Conservation (phyloP, 2,329 filamentous ascomycete species). For the Allantophomopsis lycopodina region DNA sequence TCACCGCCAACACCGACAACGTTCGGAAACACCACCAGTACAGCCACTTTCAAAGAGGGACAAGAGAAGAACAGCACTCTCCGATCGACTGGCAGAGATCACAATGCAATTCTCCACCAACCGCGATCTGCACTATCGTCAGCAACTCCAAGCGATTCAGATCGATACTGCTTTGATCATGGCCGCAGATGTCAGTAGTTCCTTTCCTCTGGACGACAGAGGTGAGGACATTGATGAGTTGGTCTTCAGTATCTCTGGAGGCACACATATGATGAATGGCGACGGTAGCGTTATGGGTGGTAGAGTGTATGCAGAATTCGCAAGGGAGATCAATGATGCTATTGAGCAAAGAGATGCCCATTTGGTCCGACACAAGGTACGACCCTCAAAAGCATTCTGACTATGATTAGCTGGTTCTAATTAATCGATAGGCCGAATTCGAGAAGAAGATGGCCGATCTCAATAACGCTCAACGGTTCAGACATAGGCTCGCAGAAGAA, state of each 20-base stretch:
- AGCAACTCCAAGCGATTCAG: conserved; percentile 85
- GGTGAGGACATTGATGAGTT: conserved; percentile 24
- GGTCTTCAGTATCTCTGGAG: conserved; percentile 21
- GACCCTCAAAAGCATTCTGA: conserved; percentile 14
- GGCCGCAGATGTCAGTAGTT: conserved; percentile 68
- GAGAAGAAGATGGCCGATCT: conserved; percentile 47
- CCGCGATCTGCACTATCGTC: conserved; percentile 71
- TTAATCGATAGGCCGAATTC: conserved; percentile 29
- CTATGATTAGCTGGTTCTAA: not conserved
- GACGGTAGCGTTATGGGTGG: conserved; percentile 52
- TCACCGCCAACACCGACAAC: conserved; percentile 12
- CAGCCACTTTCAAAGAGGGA: conserved; percentile 61
- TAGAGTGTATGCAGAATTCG: conserved; percentile 72
- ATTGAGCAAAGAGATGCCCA: conserved; percentile 80
- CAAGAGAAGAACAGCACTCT: conserved; percentile 72
- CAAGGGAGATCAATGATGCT: conserved; percentile 74
- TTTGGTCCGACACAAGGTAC: conserved; percentile 68
- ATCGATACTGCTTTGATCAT: conserved; percentile 78
- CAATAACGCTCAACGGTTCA: conserved; percentile 44
- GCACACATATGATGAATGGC: conserved; percentile 18
- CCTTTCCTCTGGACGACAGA: conserved; percentile 48
- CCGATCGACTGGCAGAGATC: conserved; percentile 65
- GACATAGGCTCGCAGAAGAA: conserved; percentile 45
- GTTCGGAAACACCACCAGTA: conserved; percentile 16
- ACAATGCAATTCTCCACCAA: conserved; percentile 68